Percentiles rank a stretch among this genome's conserved stretches.
Evolutionary conservation across 345 rosid species (phyloP).

Genomic region (Odontarrhena argentea): DNA sequence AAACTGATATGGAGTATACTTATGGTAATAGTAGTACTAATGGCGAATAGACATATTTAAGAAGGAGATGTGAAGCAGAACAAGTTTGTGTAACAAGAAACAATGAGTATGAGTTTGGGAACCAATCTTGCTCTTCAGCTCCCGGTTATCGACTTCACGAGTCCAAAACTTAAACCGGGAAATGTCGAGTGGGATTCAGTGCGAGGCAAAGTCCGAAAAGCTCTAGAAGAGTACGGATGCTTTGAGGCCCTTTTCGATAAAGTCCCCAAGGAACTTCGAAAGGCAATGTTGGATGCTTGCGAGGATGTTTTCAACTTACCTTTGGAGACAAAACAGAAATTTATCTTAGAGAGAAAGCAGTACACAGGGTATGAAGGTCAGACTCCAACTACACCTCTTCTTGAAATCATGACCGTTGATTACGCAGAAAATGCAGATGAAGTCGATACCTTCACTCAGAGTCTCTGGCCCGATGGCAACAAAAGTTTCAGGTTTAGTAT

Average conservation of each 20-base stretch:
- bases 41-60: no score
- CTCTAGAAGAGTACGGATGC: constrained; percentile 21
- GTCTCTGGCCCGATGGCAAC: constrained; percentile 29
- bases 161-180: constrained; percentile 2
- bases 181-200: constrained; percentile 14
- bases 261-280: background rate
- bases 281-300: constrained; percentile 1
- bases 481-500: constrained; percentile 16
- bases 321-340: constrained; percentile 1
- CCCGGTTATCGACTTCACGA: constrained; percentile 9
- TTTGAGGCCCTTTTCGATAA: constrained; percentile 21
- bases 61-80: background rate
- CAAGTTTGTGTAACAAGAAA: constrained; percentile 7
- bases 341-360: background rate
- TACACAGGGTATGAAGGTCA: constrained; percentile 17
- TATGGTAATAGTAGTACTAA: no score
- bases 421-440: background rate
- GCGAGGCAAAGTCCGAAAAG: background rate
- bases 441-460: constrained; percentile 6
- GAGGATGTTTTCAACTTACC: constrained; percentile 5
- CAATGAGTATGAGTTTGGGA: constrained; percentile 8
- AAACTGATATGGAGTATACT: no score
- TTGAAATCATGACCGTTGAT: background rate
- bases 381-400: constrained; percentile 6
- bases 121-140: constrained; percentile 10